Base-by-base conservation (phyloP, 2,329 filamentous ascomycete genomes). In the Acrocalymma vagum region DNA sequence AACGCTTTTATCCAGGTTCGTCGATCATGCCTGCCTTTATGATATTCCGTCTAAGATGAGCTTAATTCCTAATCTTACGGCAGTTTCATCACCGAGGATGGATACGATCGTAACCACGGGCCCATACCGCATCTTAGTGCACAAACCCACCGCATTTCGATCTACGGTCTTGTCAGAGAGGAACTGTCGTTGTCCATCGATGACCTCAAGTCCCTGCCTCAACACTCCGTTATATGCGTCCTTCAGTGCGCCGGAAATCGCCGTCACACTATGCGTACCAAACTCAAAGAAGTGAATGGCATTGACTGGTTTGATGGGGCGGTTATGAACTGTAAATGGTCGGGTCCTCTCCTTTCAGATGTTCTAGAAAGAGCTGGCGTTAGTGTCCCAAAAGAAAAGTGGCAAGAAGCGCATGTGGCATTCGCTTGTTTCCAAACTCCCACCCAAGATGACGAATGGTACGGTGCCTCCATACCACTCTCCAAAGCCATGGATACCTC, bases 161-260 rank as follows among this genome's bases (percentile, higher is more conserved):
- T 83, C n/a, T 72, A 77, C 48, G 81, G 81, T 25, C 62, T 72
- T 8, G 78, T 83, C 9, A 45, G 64, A 6, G 67, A 65, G 2
- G 63, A 70, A 2, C 59, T 81, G 5, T 64, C 66, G 3, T 67
- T 83, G 15, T 73, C 75, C 2, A 60, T 81, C 10, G 37, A 66
- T 6, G 72, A 81, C 28, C 68, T 84, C 5, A 51, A 67, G 34
- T 65, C 70, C 4, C 78, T 81, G 32, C 66, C 72, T 2, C 81
- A 84, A 50, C 75, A 82, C 53, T 73, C 70, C 42, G 76, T 84
- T 9, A 69, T 77, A n/a, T 81, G 78, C 46, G 78, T 79, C 2
- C 67, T 84, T 1, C 80, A 83, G 67, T 84, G 82, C 50, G 81
- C 81, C 3, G 81, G 81, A 14, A 84, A 84, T 51, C 69, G 82